Evolutionary conservation across 179 eudicot species (phyloP), one percentile per base, ranked within the genome.

Genomic region (Beta lomatogona): DNA sequence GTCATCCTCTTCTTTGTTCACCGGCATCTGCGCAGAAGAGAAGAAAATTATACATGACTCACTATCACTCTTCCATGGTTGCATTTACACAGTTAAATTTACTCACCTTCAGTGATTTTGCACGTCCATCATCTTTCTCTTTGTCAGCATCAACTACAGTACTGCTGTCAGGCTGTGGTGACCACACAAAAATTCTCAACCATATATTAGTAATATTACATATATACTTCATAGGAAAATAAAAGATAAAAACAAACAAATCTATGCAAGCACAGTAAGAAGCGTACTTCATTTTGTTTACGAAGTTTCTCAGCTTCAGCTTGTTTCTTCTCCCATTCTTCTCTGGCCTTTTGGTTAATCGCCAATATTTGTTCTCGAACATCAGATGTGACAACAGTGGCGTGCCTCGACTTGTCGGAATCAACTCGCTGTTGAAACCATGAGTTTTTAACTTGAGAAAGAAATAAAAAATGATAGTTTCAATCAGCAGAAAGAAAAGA

Each of bases 1-100:
- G 84, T 96, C 98, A 85, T 96, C 99, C 79, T 96, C 98, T 76
- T 93, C 98, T 88, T 96, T 96, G 87, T 96, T 94, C 77, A 73
- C 91, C 91, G 88, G 84, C 78, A 79, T 57, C 84, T 65, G 77
- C 57, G 21, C 46, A 74, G 60, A 15, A 57, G 60, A 48, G 53
- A 48, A 48, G 4, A 73, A 15, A 68, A 76, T 54, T 10, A 55
- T 61, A 65, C 21, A 45, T 4, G 14, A 64, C 15, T 4, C 60
- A 12, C 16, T 15, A 19, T 6, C 2, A 69, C 76, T 44, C 57
- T 77, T 73, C 73, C 45, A 41, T 18, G 21, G 21, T 19, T 41
- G 77, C 46, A 75, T n/a, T 46, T 53, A 19, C 44, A 31, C 9
- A 80, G 41, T 14, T 48, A 71, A 46, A 57, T 4, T 45, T 73